phyloP scores from a whole-genome alignment of 805 yeast species.

The Candida manassasensis region DNA sequence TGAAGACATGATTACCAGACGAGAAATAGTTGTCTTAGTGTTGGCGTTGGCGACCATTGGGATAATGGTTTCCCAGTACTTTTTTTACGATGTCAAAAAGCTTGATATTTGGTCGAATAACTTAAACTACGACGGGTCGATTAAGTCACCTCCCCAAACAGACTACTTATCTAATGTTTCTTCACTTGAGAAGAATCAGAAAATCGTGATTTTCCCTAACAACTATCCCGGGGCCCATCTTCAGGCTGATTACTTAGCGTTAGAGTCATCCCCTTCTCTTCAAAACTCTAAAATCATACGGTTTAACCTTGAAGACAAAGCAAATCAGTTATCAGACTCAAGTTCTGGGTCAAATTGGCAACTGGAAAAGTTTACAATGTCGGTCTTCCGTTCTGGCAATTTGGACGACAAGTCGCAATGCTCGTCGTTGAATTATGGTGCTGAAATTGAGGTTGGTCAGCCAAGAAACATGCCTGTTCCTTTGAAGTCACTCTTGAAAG shows the following conservation, averaged over 20 bases:
- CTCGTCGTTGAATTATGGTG: neutral
- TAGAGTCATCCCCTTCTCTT: neutral
- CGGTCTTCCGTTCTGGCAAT: neutral
- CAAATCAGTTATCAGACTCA: no score
- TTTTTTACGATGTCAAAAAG: no score
- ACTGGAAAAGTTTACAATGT: neutral
- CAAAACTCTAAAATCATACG: neutral
- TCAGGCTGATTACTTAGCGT: neutral
- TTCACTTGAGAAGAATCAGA: neutral
- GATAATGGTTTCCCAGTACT: no score
- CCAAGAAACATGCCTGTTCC: slow-evolving; percentile 1
- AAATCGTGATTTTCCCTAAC: slow-evolving; percentile 2
- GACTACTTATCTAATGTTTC: neutral
- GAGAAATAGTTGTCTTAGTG: no score
- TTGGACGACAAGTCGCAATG: neutral
- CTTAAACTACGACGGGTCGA: no score
- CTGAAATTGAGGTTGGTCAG: slow-evolving; percentile 4
- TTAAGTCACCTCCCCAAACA: no score
- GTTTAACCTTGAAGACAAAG: neutral
- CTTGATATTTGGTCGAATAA: no score
- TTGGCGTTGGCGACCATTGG: no score
- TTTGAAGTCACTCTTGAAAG: neutral
- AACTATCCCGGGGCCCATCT: neutral
- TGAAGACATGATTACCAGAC: no score
- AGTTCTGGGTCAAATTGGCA: neutral